phyloP scores from a whole-genome alignment of 2,329 filamentous ascomycete genomes.

The Ophiostoma sp. region DNA sequence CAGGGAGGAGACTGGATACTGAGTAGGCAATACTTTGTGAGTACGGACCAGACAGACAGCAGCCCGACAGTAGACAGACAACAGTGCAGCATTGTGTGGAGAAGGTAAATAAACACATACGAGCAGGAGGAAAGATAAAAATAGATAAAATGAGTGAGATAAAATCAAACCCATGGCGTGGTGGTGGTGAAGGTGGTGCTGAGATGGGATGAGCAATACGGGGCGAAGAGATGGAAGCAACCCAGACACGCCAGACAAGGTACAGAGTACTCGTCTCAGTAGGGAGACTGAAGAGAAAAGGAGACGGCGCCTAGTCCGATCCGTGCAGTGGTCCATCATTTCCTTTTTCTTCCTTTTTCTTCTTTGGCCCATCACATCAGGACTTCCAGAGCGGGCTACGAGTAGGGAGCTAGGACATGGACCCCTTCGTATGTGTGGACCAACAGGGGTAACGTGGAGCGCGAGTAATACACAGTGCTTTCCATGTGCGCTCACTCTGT shows the following conservation, averaged over 20 bases:
- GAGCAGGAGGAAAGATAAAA: conserved; percentile 19
- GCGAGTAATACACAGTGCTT: not conserved
- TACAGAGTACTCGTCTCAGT: too few species aligned
- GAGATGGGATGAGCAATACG: not conserved
- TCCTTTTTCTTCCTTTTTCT: not conserved
- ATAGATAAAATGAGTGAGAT: conserved; percentile 21
- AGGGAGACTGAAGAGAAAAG: too few species aligned
- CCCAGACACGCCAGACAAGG: too few species aligned
- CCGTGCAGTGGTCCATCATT: too few species aligned
- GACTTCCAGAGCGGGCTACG: not conserved
- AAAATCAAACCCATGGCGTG: not conserved
- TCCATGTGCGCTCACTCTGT: not conserved
- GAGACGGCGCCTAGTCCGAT: too few species aligned
- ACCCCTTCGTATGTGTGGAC: conserved; percentile 21
- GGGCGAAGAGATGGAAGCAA: not conserved
- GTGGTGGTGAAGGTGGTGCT: not conserved
- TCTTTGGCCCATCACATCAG: not conserved
- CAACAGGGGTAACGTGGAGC: conserved; percentile 4
- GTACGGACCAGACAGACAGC: not conserved
- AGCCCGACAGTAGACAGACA: not conserved
- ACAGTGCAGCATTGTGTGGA: not conserved
- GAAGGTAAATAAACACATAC: conserved; percentile 1
- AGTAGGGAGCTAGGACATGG: too few species aligned
- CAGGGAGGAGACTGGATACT: not conserved
- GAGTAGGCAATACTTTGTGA: too few species aligned